Base-by-base conservation (phyloP, 352 stramenopile species). In the Phytopythium mirpurense region DNA sequence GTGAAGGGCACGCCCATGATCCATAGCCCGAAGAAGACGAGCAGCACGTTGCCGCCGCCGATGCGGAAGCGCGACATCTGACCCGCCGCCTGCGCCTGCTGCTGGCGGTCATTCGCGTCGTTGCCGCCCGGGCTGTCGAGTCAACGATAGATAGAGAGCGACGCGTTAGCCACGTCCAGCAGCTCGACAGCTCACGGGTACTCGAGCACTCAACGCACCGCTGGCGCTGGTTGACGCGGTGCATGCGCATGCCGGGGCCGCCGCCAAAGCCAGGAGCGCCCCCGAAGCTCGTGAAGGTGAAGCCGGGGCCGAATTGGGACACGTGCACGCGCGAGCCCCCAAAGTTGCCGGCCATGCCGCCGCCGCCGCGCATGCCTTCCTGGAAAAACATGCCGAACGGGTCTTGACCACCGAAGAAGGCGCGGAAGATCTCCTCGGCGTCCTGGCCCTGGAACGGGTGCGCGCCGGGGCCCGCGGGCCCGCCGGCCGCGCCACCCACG, bases 341-440 rank as follows among this genome's bases (percentile, higher is more conserved):
- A 38, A 80, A 78, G 32, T 63, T 67, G 43, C 70, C 70, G 21
- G 65, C 57, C 68, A 78, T 77, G 31, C 66, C 64, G 31, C 52
- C 64, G 36, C 73, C 60, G 14, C 66, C 74, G 21, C 72, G 72
- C 61, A 86, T 77, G 34, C 72, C 72, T 52, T 85, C 78, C 60
- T 92, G 81, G 59, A 88, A 92, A 52, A 92, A 92, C 74, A 88
- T 86, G 40, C 74, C 85, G 62, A 92, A 92, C 44, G 81, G 81
- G 37, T 92, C 81, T 53, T 92, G 78, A 9, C 81, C 81, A 32
- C 81, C 78, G 58, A 92, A 92, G 55, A 92, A 92, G 16, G 74
- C 74, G 45, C 79, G 76, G 60, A 92, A 92, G 41, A 92, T 87
- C 55, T 92, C 81, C 47, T 92, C 81, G 0, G 81, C 81, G 42